Conservation (phyloP, 2,329 filamentous ascomycete species). For the Cladosporium austrohemisphaericum region DNA sequence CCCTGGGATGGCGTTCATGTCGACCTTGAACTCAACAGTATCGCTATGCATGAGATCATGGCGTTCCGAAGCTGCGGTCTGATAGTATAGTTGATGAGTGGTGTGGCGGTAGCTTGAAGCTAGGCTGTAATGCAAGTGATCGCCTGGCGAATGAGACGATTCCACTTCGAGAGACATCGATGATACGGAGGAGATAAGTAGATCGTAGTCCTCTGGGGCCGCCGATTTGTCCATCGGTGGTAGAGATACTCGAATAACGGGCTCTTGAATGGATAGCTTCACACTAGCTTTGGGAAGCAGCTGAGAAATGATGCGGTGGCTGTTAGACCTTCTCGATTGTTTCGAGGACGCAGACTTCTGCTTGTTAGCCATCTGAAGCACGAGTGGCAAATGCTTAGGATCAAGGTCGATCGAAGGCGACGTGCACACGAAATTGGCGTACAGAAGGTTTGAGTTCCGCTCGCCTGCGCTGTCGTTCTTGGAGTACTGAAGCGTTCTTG, state of each 20-base stretch:
- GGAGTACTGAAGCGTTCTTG: constrained; percentile 82
- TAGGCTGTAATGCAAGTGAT: constrained; percentile 82
- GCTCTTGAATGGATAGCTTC: constrained; percentile 95
- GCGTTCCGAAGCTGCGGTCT: constrained; percentile 74
- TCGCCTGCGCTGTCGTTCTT: constrained; percentile 67
- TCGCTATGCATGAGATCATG: constrained; percentile 88
- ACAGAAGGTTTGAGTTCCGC: constrained; percentile 91
- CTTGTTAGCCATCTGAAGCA: constrained; percentile 68
- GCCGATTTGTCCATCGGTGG: constrained; percentile 64
- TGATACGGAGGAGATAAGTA: constrained; percentile 92
- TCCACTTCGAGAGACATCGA: constrained; percentile 90
- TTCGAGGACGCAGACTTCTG: neutral
- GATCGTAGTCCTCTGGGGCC: constrained; percentile 78
- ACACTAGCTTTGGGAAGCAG: constrained; percentile 89
- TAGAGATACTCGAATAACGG: constrained; percentile 83
- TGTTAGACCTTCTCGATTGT: constrained; percentile 26
- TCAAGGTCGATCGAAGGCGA: constrained; percentile 92
- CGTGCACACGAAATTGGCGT: constrained; percentile 92
- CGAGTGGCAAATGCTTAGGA: constrained; percentile 81
- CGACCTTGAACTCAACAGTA: constrained; percentile 78
- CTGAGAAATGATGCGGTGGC: constrained; percentile 74
- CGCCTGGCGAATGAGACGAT: constrained; percentile 85
- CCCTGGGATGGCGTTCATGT: constrained; percentile 80
- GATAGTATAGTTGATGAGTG: constrained; percentile 89
- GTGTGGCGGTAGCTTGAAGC: constrained; percentile 77